Conservation (phyloP, 108 stramenopile species). For the Cyclotella kingstonii region DNA sequence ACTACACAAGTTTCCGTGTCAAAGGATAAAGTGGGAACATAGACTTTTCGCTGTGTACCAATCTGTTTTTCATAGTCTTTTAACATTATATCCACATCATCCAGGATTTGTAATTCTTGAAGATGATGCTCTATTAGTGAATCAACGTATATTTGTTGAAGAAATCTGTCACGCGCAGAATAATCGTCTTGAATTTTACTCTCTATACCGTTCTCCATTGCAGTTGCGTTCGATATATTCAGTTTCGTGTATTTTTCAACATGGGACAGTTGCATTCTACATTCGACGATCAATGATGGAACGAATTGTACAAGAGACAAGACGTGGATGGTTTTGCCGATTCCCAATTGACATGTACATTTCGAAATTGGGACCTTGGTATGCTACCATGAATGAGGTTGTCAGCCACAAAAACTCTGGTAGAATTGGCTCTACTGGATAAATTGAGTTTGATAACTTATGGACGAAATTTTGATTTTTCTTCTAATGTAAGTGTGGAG, state of each 20-base stretch:
- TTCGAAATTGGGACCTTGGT: slow-evolving; percentile 42
- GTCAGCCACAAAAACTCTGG: slow-evolving; percentile 35
- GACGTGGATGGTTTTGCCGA: slow-evolving; percentile 32
- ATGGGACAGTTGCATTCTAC: slow-evolving; percentile 45
- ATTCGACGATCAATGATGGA: slow-evolving; percentile 35
- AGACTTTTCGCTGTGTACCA: slow-evolving; percentile 41
- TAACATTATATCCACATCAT: slow-evolving; percentile 20
- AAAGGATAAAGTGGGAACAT: slow-evolving; percentile 45
- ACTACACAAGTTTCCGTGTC: not conserved
- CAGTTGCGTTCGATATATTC: slow-evolving; percentile 14
- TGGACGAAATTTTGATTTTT: too few relatives aligned
- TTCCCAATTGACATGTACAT: slow-evolving; percentile 50
- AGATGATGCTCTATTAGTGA: slow-evolving; percentile 33
- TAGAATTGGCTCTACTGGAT: slow-evolving; percentile 25
- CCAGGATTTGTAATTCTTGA: slow-evolving; percentile 37
- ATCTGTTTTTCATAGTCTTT: slow-evolving; percentile 20
- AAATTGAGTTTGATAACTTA: too few relatives aligned
- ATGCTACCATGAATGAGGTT: slow-evolving; percentile 32
- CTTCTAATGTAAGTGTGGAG: too few relatives aligned
- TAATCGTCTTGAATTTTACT: slow-evolving; percentile 23
- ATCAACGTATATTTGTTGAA: slow-evolving; percentile 11
- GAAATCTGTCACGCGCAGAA: slow-evolving; percentile 32
- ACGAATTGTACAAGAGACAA: slow-evolving; percentile 23
- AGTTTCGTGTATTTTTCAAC: slow-evolving; percentile 28
- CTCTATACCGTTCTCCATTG: slow-evolving; percentile 34